phyloP scores from a whole-genome alignment of 306 rosid genomes.

The Acmispon strigosus region DNA sequence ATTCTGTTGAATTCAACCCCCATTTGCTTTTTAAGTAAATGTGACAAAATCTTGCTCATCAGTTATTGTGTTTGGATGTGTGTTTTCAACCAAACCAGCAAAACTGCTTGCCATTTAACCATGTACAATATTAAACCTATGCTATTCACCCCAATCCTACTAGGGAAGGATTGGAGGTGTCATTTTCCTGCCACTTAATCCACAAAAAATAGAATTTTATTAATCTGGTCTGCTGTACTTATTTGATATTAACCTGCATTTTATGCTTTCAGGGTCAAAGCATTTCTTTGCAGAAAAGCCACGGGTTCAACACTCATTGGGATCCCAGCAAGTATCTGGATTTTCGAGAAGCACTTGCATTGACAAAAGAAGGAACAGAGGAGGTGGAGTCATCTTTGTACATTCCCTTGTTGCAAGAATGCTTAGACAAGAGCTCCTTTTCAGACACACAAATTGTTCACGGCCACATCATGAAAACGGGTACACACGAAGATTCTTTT shows the following conservation, averaged over 20 bases:
- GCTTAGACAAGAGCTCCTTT: conserved; percentile 41
- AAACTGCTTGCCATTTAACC: no score
- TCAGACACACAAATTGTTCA: conserved; percentile 45
- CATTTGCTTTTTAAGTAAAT: no score
- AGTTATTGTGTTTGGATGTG: no score
- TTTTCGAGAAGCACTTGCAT: conserved; percentile 49
- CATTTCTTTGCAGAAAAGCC: conserved; percentile 49
- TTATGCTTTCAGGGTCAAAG: conserved; percentile 43
- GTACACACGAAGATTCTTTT: conserved; percentile 48
- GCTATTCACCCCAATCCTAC: no score
- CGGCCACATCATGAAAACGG: conserved; percentile 62
- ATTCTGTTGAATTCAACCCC: no score
- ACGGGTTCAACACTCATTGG: conserved; percentile 25
- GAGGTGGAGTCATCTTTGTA: conserved; percentile 41
- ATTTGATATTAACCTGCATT: background rate
- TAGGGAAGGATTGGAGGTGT: no score
- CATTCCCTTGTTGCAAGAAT: conserved; percentile 53
- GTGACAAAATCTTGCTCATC: no score
- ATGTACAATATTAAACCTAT: no score
- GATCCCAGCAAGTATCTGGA: conserved; percentile 35
- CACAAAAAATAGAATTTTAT: no score
- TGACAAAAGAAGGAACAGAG: conserved; percentile 29
- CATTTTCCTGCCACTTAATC: no score
- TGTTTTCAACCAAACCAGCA: no score
- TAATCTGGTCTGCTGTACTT: background rate